A percentile compares a stretch with the other conserved stretches of the same genome.
phyloP scores from a whole-genome alignment of 2,329 filamentous ascomycete species.

The Hymenoscyphus fructigenus region DNA sequence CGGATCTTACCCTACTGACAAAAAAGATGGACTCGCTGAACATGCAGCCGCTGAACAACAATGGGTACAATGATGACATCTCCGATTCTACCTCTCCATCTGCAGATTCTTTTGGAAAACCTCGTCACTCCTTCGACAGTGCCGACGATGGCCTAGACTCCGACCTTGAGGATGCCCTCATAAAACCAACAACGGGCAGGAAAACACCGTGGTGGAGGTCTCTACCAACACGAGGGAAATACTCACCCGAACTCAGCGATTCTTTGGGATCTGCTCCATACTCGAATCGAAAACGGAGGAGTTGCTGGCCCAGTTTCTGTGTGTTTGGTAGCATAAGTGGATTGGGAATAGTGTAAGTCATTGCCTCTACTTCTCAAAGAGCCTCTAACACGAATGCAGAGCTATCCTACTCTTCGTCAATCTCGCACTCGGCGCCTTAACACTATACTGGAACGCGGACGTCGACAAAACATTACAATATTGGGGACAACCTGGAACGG shows the following conservation, averaged over 20 bases:
- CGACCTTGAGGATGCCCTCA: conserved; percentile 19
- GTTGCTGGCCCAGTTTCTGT: conserved; percentile 33
- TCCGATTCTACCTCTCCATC: conserved; percentile 5
- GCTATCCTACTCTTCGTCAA: conserved; percentile 38
- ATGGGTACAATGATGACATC: conserved; percentile 9
- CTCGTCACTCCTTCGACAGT: conserved; percentile 12
- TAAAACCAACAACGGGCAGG: conserved; percentile 1
- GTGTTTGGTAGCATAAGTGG: conserved; percentile 40
- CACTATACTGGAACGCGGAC: conserved; percentile 33
- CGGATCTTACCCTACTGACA: conserved; percentile 4
- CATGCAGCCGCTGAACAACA: conserved; percentile 13
- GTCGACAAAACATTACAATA: conserved; percentile 35
- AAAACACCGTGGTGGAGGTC: conserved; percentile 4
- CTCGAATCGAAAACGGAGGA: conserved; percentile 13
- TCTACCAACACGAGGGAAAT: neutral
- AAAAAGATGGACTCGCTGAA: conserved; percentile 1
- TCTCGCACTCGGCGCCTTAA: conserved; percentile 36
- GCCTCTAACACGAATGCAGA: conserved; percentile 25
- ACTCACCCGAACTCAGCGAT: neutral
- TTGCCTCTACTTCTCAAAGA: neutral
- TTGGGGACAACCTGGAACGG: conserved; percentile 42
- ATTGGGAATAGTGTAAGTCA: conserved; percentile 39
- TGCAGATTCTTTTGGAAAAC: conserved; percentile 10
- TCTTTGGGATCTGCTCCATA: neutral
- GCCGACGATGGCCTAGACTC: conserved; percentile 18